These are phyloP conservation scores for Cadophora malorum DNA, from an alignment of 2,329 filamentous ascomycete genomes.

Conservation along the genomic window DNA sequence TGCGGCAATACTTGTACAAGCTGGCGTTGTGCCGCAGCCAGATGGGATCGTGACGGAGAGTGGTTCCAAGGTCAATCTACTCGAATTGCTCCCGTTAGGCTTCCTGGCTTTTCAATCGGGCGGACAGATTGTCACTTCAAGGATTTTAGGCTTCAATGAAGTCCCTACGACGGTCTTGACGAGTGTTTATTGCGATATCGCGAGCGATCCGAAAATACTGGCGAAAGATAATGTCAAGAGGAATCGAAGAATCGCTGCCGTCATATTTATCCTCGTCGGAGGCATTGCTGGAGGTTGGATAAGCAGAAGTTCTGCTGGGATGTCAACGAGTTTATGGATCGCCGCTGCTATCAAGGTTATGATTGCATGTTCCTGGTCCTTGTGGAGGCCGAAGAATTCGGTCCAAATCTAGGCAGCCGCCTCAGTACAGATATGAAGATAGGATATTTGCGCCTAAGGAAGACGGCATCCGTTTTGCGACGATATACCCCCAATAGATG, in stretches of 20 bases:
- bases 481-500: no score
- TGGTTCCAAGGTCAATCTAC: constrained; percentile 46
- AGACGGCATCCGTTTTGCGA: background rate
- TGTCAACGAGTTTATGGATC: constrained; percentile 57
- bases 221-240: constrained; percentile 55
- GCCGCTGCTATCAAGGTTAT: constrained; percentile 56
- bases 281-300: constrained; percentile 61
- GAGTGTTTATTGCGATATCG: constrained; percentile 82
- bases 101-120: constrained; percentile 73
- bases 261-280: constrained; percentile 58
- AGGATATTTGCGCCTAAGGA: background rate
- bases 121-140: constrained; percentile 77
- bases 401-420: background rate
- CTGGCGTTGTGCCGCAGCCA: constrained; percentile 53
- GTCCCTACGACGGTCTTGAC: constrained; percentile 82
- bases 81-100: constrained; percentile 53
- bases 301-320: constrained; percentile 56
- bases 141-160: constrained; percentile 71
- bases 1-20: constrained; percentile 59
- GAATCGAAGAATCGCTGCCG: constrained; percentile 57
- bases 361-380: constrained; percentile 63
- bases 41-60: constrained; percentile 40
- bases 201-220: constrained; percentile 66
- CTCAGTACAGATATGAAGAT: background rate
- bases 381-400: constrained; percentile 57